Conservation (phyloP, 768 basidiomycete genomes). For the Pisolithus sp. region DNA sequence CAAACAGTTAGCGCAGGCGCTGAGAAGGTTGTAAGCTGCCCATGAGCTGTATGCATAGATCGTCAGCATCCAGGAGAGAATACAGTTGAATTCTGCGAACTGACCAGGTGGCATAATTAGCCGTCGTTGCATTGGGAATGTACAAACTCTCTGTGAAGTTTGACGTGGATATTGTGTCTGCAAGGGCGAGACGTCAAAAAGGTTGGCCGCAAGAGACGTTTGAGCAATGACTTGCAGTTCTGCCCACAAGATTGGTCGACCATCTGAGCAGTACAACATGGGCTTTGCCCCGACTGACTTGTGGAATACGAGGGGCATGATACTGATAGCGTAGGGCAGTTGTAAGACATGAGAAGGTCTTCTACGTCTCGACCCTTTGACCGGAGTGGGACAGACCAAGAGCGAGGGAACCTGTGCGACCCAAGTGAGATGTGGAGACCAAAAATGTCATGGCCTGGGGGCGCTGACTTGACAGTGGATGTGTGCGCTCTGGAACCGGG, state of each 20-base stretch:
- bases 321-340: not conserved
- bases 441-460: not conserved
- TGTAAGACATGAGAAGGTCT: not conserved
- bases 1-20: constrained; percentile 19
- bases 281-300: not conserved
- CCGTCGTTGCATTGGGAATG: constrained; percentile 12
- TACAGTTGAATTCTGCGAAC: not conserved
- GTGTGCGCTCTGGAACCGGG: not conserved
- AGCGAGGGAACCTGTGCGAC: not conserved
- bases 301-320: not conserved
- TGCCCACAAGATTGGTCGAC: constrained; percentile 14
- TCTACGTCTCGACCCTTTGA: not conserved
- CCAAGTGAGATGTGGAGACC: not conserved
- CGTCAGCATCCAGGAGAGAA: constrained; percentile 1
- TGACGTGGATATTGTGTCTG: constrained; percentile 12
- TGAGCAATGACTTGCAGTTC: constrained; percentile 8
- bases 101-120: constrained; percentile 21
- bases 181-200: not conserved
- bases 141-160: constrained; percentile 15
- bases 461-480: not conserved
- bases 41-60: constrained; percentile 15
- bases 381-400: not conserved
- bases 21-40: constrained; percentile 26
- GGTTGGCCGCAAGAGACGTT: not conserved
- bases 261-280: constrained; percentile 14